phyloP scores from a whole-genome alignment of 495 filamentous ascomycete species.

The Neurospora sp. region DNA sequence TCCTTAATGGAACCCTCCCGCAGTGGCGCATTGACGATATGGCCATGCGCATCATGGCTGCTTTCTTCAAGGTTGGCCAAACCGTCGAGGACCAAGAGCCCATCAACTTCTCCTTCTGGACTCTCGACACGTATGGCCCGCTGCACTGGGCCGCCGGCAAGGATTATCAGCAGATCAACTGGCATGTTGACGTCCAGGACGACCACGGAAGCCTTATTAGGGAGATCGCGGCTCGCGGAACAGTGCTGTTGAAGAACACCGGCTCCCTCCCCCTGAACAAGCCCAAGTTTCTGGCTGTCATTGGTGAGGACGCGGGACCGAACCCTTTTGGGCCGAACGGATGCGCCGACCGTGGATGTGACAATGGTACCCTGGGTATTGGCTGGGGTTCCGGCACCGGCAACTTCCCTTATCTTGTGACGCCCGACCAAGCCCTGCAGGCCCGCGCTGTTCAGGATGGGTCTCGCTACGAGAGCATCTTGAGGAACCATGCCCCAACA shows the following conservation, averaged over 20 bases:
- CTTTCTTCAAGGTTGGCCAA: constrained; percentile 82
- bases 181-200: constrained; percentile 71
- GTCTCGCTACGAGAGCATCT: constrained; percentile 59
- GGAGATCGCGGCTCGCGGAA: constrained; percentile 63
- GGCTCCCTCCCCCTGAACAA: constrained; percentile 66
- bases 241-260: constrained; percentile 81
- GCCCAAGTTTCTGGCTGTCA: constrained; percentile 66
- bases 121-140: constrained; percentile 60
- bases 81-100: constrained; percentile 45
- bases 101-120: constrained; percentile 88
- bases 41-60: constrained; percentile 84
- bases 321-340: constrained; percentile 77
- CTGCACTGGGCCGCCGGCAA: constrained; percentile 50
- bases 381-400: constrained; percentile 88
- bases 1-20: constrained; percentile 84
- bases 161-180: constrained; percentile 63
- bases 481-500: constrained; percentile 56
- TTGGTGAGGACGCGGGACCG: constrained; percentile 74
- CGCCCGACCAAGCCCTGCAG: constrained; percentile 78
- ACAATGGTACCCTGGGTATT: constrained; percentile 83
- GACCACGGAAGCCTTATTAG: constrained; percentile 66
- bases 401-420: constrained; percentile 85
- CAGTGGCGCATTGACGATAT: constrained; percentile 91
- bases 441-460: constrained; percentile 53
- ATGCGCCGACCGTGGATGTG: constrained; percentile 72